Base-by-base conservation (phyloP, 495 filamentous ascomycete species). In the Xylaria palmicola region DNA sequence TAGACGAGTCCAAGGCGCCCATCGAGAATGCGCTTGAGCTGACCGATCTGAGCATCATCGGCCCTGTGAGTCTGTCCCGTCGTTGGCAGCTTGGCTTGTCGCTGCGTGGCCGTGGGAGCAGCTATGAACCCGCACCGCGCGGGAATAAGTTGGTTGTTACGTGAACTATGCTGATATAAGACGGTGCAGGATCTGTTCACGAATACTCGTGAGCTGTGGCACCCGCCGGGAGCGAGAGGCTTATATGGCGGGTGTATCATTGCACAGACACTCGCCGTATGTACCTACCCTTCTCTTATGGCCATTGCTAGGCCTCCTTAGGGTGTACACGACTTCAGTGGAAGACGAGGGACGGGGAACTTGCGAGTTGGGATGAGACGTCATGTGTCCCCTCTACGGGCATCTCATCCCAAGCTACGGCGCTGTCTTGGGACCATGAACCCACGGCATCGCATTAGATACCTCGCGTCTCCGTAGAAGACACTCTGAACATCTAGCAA, bases 191-290 rank as follows among this genome's bases (percentile, higher is more conserved):
- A 93, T 68, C 85, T 97, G 59, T 98, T 92, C 79, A 97, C 94
- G 30, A 98, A 98, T 68, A 90, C 91, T 7, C 86, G 91, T 29
- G 87, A 90, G 24, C 81, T 93, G 56, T 97, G 92, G 91, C 91
- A 95, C 60, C 93, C 94, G 0, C 85, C 88, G 0, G 92, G 92
- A 13, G 94, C 93, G 15, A 87, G 94, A 27, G 93, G 94, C 44
- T 89, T 98, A 67, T 98, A 91, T 71, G 94, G 94, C 67, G 94
- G 94, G 62, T 85, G 88, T 40, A 92, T 92, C 1, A 97, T 98
- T 60, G 92, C 94, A 62, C 93, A 97, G 81, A 92, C 84, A 65
- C 85, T 98, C 29, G 83, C 87, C n/a, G 68, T 71, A 71, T 7
- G 68, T 56, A 4, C 19, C 22, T 22, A 40, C 26, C 24, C 17